Percentiles rank a stretch among this genome's conserved stretches.
Evolutionary conservation across 768 basidiomycete genomes (phyloP).

Genomic region (Panaeolus cyanescens): DNA sequence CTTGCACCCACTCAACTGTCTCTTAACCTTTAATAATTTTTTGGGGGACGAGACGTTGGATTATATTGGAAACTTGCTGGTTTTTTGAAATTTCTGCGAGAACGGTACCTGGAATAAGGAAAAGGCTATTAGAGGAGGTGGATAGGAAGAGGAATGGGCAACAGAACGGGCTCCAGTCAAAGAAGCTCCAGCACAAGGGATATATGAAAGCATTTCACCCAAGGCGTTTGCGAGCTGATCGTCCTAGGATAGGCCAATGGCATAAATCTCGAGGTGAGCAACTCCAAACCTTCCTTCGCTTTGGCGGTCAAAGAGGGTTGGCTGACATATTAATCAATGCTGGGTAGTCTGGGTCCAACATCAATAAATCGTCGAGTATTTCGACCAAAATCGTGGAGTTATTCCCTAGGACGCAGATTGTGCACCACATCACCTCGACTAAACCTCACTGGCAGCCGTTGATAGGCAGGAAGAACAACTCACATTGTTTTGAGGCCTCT

Average conservation of each 20-base stretch:
- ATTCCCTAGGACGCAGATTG: background rate
- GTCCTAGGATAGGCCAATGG: too few relatives aligned
- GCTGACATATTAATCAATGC: background rate
- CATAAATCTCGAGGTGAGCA: background rate
- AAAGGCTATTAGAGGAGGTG: background rate
- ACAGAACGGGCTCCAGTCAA: background rate
- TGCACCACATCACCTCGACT: background rate
- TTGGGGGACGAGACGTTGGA: background rate
- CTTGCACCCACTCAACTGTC: background rate
- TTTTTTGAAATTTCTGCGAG: background rate
- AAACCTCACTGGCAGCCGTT: background rate
- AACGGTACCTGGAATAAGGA: background rate
- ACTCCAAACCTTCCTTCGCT: background rate
- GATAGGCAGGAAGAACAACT: background rate
- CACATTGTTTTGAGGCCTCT: background rate
- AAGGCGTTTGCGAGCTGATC: too few relatives aligned
- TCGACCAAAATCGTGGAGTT: background rate
- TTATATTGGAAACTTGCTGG: background rate
- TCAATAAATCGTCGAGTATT: background rate
- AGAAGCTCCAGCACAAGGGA: background rate
- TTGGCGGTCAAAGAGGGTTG: background rate
- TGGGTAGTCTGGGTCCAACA: background rate
- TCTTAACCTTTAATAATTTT: background rate
- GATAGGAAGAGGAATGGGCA: background rate
- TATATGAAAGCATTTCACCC: too few relatives aligned